Evolutionary conservation across 768 basidiomycete species (phyloP), one percentile per base, ranked within the genome.

Genomic region (Lactarius hatsudake): DNA sequence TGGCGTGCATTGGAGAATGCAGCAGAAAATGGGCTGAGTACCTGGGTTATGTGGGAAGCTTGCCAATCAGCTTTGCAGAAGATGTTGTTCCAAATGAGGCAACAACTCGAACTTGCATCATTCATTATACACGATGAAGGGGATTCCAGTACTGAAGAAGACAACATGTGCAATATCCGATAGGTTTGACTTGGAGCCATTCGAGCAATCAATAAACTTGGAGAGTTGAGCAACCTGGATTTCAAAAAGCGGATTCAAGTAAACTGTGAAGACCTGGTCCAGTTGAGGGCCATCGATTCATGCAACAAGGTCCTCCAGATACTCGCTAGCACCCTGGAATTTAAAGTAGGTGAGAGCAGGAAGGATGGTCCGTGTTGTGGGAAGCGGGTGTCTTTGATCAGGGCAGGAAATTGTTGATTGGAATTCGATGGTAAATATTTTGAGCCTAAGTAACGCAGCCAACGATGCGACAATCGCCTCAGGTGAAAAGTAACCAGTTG

Each of bases 181-280:
- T 20, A 1, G 20, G 43, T 8, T 5, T n/a, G n/a, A 20, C 43
- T n/a, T 10, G 43, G 30, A 5, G 5, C 20, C 43, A 0, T 9
- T n/a, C 18, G 43, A n/a, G 23, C 34, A 43, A 26, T 4, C 17
- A 5, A 30, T 28, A 2, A 54, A 54, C 10, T 13, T 4, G 23
- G 53, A 17, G 17, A 23, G 53, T 30, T 8, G 48, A 12, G 23
- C 48, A 23, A 51, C 48, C 12, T 3, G 23, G 23, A n/a, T 0
- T 4, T 51, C 48, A 23, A 51, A 12, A 51, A 51, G 48, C 3
- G 2, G 13, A 26, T 32, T 9, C 32, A 9, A 32, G 32, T 9
- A 32, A 32, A 6, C 0, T 13, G 23, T 13, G 5, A 0, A 0
- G 23, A 51, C 26, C 5, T 10, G 12, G 5, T 15, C 13, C 23